Conservation (phyloP, 352 stramenopile genomes). For the Globisporangium viniferum region DNA sequence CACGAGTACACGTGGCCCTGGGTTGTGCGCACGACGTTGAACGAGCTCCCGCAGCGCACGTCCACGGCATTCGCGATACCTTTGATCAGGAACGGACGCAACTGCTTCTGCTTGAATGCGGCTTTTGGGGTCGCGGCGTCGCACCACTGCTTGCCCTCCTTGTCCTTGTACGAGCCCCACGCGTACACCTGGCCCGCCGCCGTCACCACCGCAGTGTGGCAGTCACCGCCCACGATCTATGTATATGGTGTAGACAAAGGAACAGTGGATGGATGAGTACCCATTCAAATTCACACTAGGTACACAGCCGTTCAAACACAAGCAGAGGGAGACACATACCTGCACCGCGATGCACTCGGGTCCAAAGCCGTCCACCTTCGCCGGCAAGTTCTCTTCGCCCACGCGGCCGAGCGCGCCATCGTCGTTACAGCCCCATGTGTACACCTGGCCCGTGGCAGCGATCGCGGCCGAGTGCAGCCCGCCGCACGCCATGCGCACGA, state of each 20-base stretch:
- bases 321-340: background rate
- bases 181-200: slow-evolving; percentile 89
- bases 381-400: slow-evolving; percentile 78
- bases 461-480: slow-evolving; percentile 91
- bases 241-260: background rate
- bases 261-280: background rate
- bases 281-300: background rate
- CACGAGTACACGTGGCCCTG: slow-evolving; percentile 90
- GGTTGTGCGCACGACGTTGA: slow-evolving; percentile 84
- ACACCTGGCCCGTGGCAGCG: slow-evolving; percentile 85
- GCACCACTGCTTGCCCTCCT: slow-evolving; percentile 93
- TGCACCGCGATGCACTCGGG: slow-evolving; percentile 41
- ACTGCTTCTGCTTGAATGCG: slow-evolving; percentile 84
- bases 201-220: slow-evolving; percentile 90
- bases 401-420: slow-evolving; percentile 87
- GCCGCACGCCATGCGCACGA: slow-evolving; percentile 83
- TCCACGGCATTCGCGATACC: slow-evolving; percentile 62
- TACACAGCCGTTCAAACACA: background rate
- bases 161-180: slow-evolving; percentile 97
- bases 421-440: slow-evolving; percentile 94
- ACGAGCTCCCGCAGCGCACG: slow-evolving; percentile 79
- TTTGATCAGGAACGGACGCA: slow-evolving; percentile 56
- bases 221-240: slow-evolving; percentile 90
- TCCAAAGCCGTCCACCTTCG: slow-evolving; percentile 57
- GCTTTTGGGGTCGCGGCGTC: slow-evolving; percentile 58